A percentile compares a stretch with the other conserved stretches of the same genome.
Evolutionary conservation across 805 yeast species (phyloP).

Genomic region (Sugiyamaella boreocaroliniensis): DNA sequence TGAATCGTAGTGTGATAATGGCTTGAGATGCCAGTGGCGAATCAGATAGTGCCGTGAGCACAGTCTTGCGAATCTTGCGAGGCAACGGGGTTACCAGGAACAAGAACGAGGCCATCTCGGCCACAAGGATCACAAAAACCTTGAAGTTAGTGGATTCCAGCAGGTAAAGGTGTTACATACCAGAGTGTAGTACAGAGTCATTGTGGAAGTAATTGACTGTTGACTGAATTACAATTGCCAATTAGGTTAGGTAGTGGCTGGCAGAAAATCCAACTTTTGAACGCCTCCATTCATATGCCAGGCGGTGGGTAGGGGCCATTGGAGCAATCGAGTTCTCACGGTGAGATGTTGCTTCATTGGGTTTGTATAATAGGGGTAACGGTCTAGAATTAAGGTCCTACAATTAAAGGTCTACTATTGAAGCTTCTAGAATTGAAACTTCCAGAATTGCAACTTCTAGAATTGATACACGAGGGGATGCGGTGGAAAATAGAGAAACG

Average conservation of each 20-base stretch:
- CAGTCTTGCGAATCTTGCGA: constrained; percentile 57
- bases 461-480: too few relatives aligned
- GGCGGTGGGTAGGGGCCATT: neutral
- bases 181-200: constrained; percentile 40
- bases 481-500: too few relatives aligned
- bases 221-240: too few relatives aligned
- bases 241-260: neutral
- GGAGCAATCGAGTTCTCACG: too few relatives aligned
- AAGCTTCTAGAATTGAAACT: too few relatives aligned
- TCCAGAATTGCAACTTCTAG: too few relatives aligned
- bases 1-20: constrained; percentile 71
- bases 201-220: constrained; percentile 12
- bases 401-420: too few relatives aligned
- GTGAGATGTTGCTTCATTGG: too few relatives aligned
- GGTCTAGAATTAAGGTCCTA: too few relatives aligned
- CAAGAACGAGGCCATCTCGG: constrained; percentile 75
- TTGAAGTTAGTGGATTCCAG: constrained; percentile 3
- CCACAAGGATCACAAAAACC: constrained; percentile 68
- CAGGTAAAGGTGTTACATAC: constrained; percentile 22
- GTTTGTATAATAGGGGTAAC: too few relatives aligned
- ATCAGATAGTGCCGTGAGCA: constrained; percentile 49
- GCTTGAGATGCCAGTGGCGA: constrained; percentile 62
- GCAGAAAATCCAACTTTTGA: neutral
- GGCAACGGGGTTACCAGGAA: constrained; percentile 84
- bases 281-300: neutral